These are phyloP conservation scores for Saturnispora ahearnii DNA, from an alignment of 805 yeast species.

Conservation along the genomic window DNA sequence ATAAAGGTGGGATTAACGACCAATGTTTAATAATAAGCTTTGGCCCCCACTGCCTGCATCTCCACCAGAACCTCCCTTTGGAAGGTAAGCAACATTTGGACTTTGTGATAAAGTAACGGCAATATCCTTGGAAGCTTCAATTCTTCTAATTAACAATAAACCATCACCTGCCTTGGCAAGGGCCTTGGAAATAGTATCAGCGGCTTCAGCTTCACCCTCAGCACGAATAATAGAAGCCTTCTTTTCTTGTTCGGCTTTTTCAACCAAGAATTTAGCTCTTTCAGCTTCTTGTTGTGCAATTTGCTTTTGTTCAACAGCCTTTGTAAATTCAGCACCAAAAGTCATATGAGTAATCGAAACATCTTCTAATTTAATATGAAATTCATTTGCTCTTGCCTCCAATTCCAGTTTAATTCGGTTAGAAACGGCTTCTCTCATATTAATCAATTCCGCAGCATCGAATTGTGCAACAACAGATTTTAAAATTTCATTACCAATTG, in stretches of 20 bases:
- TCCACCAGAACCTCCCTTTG: slow-evolving; percentile 38
- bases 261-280: slow-evolving; percentile 87
- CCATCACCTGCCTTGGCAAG: slow-evolving; percentile 94
- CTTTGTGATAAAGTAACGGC: slow-evolving; percentile 80
- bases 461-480: slow-evolving; percentile 97
- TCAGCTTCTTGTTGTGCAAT: slow-evolving; percentile 99
- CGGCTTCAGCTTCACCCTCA: slow-evolving; percentile 99
- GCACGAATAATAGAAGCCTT: slow-evolving; percentile 93
- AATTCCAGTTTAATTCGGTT: slow-evolving; percentile 83
- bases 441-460: slow-evolving; percentile 95
- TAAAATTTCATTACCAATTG: slow-evolving; percentile 95
- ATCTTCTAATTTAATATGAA: slow-evolving; percentile 87
- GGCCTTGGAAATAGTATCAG: slow-evolving; percentile 89
- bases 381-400: slow-evolving; percentile 73
- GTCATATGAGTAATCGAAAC: slow-evolving; percentile 97
- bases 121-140: slow-evolving; percentile 94
- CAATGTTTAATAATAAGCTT: slow-evolving; percentile 57
- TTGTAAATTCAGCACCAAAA: slow-evolving; percentile 92
- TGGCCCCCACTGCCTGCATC: slow-evolving; percentile 34
- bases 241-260: slow-evolving; percentile 94
- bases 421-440: slow-evolving; percentile 93
- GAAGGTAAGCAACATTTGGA: slow-evolving; percentile 83
- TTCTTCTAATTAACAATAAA: slow-evolving; percentile 81
- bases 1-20: slow-evolving; percentile 36
- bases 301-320: slow-evolving; percentile 97